Evolutionary conservation across 2,329 filamentous ascomycete genomes (phyloP).

Genomic region (Rutstroemia sp.): DNA sequence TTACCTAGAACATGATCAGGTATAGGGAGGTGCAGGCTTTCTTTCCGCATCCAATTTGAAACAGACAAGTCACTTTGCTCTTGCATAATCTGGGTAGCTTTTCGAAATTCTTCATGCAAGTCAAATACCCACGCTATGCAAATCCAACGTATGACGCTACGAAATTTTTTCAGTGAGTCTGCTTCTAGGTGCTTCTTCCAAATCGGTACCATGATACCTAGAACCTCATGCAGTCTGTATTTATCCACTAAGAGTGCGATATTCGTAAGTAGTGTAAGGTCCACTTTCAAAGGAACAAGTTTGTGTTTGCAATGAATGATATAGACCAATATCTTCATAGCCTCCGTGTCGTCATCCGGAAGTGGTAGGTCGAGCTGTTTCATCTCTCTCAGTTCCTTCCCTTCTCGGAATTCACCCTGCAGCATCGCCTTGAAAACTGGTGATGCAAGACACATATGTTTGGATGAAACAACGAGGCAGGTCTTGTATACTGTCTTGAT

Average conservation of each 20-base stretch:
- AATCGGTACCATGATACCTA: not conserved
- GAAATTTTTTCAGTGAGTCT: fast-evolving
- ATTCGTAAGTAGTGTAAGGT: not conserved
- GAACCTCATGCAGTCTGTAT: not conserved
- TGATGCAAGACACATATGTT: constrained; percentile 1
- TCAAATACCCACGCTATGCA: not conserved
- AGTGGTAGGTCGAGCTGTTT: not conserved
- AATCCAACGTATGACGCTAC: not conserved
- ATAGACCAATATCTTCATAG: not conserved
- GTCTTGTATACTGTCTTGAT: not conserved
- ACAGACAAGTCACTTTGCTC: not conserved
- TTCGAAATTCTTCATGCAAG: not conserved
- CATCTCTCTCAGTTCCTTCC: not conserved
- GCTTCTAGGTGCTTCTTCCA: not conserved
- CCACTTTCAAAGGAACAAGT: not conserved
- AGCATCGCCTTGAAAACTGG: not conserved
- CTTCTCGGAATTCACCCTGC: not conserved
- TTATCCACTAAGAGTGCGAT: not conserved
- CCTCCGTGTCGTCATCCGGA: not conserved
- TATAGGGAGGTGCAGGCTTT: not conserved
- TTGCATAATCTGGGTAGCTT: not conserved
- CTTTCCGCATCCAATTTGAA: not conserved
- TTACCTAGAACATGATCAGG: not conserved
- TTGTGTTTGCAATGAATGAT: not conserved
- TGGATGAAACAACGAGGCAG: not conserved